Base-by-base conservation (phyloP, 208 protist species). In the Leishmania gerbilli region DNA sequence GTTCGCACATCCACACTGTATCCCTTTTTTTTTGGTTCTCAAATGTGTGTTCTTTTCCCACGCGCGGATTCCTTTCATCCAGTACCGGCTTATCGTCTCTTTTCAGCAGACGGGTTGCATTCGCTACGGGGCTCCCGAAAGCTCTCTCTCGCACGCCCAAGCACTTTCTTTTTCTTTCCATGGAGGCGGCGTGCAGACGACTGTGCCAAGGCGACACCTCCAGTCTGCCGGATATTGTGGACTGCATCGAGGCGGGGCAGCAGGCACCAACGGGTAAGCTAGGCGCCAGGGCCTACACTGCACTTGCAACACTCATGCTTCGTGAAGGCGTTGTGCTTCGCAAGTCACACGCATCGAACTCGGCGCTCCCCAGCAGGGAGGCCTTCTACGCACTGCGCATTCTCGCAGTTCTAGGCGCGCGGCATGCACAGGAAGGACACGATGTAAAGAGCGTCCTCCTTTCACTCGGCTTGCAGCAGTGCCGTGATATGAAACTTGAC, bases 401-500 rank as follows among this genome's bases (percentile, higher is more conserved):
- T 77, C 76, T 95, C 2, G 79, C 78, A 8, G 40, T 85, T 21
- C 74, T 88, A 0, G 83, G 86, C 1, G 55, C 42, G 0, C 80
- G 81, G 3, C 60, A 71, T n/a, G 78, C 75, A 27, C 76, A 77
- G 5, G 80, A 85, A 13, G 79, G 85, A 19, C 5, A 24, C 7
- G 56, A 82, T 17, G 77, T 82, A 31, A 82, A 90, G 37, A 75
- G 80, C 2, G 69, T 72, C 27, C 71, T 95, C 9, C 53, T 77
- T 9, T 56, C 83, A 9, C 58, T 90, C 2, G 89, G 90, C 24
- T n/a, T 92, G 47, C 76, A 72, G 62, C 68, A 72, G 19, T 93
- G 89, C 76, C 87, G 89, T n/a, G 76, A 72, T 6, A 79, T 93
- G 83, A 71, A 56, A 27, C 81, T 95, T 3, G 92, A 95, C 79